Base-by-base conservation (phyloP, 2,329 filamentous ascomycete species). In the Fusarium piperis region DNA sequence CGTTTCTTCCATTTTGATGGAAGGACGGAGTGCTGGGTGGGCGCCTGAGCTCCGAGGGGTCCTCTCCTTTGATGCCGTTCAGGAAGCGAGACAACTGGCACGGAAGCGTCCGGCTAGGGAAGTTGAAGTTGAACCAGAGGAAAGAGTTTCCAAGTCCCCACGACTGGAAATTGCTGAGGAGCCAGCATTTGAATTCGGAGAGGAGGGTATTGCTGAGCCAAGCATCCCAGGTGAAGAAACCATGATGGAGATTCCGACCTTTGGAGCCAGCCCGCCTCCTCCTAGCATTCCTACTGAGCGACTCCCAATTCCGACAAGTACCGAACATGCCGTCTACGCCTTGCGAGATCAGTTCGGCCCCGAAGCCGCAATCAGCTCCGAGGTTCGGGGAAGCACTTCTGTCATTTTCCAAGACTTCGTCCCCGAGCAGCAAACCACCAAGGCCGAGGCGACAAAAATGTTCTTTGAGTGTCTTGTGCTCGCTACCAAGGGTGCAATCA, bases 391-490 rank as follows among this genome's bases (percentile, higher is more conserved):
- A 87, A 28, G 90, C 89, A 13, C 16, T 9, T 15, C 46, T 18
- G 94, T 97, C 4, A 87, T 97, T 3, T 98, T 99, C 86, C 95
- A 98, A 77, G 93, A 97, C 65, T 87, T 99, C 52, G 88, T 98
- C 35, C 96, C 96, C 0, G 94, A 97, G 82, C 84, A 87, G 71
- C 89, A 89, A 67, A 95, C 95, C 1, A 94, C 89, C 73, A 93
- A 94, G 81, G 92, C 93, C 9, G 96, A 98, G 76, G 96, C 96
- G 0, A 98, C 96, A 39, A 98, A 98, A 87, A 98, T 99, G 94
- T 99, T 99, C 85, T 99, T 99, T 77, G 96, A 99, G 83, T 92
- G 96, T 59, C 87, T 99, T 20, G 96, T 99, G 3, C 87, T 99
- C 55, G 96, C 95, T 7, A 99, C 96, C 41, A 99, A 99, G 84